Conservation (phyloP, 1,284 basidiomycete species). For the Pascua guehoae region DNA sequence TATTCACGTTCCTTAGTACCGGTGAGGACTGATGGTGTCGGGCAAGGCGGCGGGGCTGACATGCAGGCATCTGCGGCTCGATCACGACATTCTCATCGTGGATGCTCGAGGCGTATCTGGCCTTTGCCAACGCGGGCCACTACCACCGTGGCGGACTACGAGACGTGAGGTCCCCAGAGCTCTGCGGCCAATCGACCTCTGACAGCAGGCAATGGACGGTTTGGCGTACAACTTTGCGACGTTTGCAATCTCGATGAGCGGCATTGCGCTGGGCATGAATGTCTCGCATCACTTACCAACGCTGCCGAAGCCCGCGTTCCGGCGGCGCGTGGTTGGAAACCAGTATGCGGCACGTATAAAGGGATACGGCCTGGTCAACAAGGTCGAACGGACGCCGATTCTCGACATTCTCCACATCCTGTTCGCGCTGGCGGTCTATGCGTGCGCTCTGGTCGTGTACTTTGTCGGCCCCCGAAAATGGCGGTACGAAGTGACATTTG, state of each 20-base stretch:
- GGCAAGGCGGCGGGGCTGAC: neutral
- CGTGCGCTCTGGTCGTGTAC: conserved; percentile 66
- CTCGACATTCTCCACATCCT: conserved; percentile 38
- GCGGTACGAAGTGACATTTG: conserved; percentile 76
- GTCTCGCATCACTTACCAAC: conserved; percentile 49
- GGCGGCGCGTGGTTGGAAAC: conserved; percentile 4
- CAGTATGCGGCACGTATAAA: conserved; percentile 26
- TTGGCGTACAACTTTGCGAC: conserved; percentile 78
- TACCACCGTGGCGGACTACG: conserved; percentile 66
- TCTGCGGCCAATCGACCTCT: neutral
- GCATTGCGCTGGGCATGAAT: conserved; percentile 37
- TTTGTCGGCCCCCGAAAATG: conserved; percentile 65
- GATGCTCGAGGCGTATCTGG: conserved; percentile 82
- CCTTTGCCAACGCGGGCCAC: conserved; percentile 70
- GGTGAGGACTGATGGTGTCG: conserved; percentile 52
- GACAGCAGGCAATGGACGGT: conserved; percentile 73
- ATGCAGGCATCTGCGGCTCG: conserved; percentile 84
- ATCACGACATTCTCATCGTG: conserved; percentile 95
- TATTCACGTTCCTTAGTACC: conserved; percentile 85
- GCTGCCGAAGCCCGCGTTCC: conserved; percentile 50
- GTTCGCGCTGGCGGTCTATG: conserved; percentile 48
- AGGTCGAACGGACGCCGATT: conserved; percentile 19
- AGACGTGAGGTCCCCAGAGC: conserved; percentile 58
- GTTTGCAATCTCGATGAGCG: conserved; percentile 56
- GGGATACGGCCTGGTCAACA: conserved; percentile 2